Conservation (phyloP, 495 filamentous ascomycete genomes). For the Annulohypoxylon stygium region DNA sequence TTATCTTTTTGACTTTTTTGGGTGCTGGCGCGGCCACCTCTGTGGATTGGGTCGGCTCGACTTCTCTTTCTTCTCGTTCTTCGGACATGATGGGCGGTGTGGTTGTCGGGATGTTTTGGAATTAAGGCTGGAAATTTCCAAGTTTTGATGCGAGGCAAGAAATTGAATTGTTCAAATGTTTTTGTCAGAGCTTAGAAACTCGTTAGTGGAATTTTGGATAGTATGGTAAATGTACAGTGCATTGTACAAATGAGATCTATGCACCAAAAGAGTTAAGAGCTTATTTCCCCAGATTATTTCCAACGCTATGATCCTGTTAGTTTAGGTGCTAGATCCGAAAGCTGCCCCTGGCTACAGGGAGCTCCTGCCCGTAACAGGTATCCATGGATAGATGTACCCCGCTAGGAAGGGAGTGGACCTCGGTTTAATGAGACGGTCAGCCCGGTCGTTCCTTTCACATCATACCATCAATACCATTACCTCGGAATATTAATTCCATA, state of each 20-base stretch:
- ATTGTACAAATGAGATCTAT: conserved; percentile 9
- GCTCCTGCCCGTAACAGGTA: not conserved
- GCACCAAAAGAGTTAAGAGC: not conserved
- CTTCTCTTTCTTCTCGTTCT: conserved; percentile 51
- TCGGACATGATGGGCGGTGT: conserved; percentile 49
- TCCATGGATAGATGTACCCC: conserved; percentile 31
- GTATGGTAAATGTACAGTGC: not conserved
- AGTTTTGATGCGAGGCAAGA: conserved; percentile 28
- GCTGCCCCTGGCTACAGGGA: conserved; percentile 2
- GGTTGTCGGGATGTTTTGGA: conserved; percentile 7
- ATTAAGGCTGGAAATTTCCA: conserved; percentile 27
- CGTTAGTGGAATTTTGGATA: conserved; percentile 23
- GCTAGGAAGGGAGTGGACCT: conserved; percentile 31
- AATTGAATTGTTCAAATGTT: conserved; percentile 34
- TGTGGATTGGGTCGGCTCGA: conserved; percentile 47
- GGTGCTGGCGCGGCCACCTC: conserved; percentile 63
- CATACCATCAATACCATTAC: conserved; percentile 22
- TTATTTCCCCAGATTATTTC: conserved; percentile 38
- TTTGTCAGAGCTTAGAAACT: conserved; percentile 19
- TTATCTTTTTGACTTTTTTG: conserved; percentile 74
- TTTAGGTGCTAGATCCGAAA: not conserved
- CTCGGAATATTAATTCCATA: conserved; percentile 20
- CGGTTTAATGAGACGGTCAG: conserved; percentile 35
- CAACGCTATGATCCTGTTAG: not conserved
- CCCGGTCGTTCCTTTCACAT: conserved; percentile 13